phyloP scores from a whole-genome alignment of 1,284 basidiomycete genomes.

The Cryptococcus sp. region DNA sequence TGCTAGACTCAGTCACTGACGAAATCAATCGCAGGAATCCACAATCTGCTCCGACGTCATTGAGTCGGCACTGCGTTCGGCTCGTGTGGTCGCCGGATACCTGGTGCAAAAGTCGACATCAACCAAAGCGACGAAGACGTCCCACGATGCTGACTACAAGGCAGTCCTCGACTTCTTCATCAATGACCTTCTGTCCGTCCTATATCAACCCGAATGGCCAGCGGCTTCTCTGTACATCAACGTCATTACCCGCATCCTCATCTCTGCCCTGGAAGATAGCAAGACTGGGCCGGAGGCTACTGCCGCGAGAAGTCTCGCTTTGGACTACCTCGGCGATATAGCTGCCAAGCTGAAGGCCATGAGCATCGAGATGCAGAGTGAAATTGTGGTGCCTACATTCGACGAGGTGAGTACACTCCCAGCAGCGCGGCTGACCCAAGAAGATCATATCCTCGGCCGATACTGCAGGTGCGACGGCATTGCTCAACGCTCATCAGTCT shows the following conservation, averaged over 20 bases:
- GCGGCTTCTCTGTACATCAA: slow-evolving; percentile 78
- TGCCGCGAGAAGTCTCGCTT: slow-evolving; percentile 78
- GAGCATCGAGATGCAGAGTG: slow-evolving; percentile 24
- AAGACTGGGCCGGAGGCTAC: slow-evolving; percentile 74
- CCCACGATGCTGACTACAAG: slow-evolving; percentile 87
- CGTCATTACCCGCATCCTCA: slow-evolving; percentile 78
- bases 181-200: slow-evolving; percentile 79
- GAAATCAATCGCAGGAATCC: slow-evolving; percentile 19
- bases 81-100: slow-evolving; percentile 79
- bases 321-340: slow-evolving; percentile 92
- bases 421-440: neutral
- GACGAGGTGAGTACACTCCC: slow-evolving; percentile 63
- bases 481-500: slow-evolving; percentile 55
- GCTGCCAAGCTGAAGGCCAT: slow-evolving; percentile 73
- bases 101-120: slow-evolving; percentile 70
- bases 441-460: slow-evolving; percentile 64
- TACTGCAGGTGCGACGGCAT: slow-evolving; percentile 60
- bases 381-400: slow-evolving; percentile 56
- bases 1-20: neutral
- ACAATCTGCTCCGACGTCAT: slow-evolving; percentile 31
- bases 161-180: slow-evolving; percentile 87
- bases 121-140: slow-evolving; percentile 78
- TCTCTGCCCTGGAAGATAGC: slow-evolving; percentile 75
- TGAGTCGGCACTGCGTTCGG: slow-evolving; percentile 78
- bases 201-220: slow-evolving; percentile 97